A percentile compares a stretch with the other conserved stretches of the same genome.
Conservation (phyloP, 768 basidiomycete genomes). For the Myochromella boudieri region DNA sequence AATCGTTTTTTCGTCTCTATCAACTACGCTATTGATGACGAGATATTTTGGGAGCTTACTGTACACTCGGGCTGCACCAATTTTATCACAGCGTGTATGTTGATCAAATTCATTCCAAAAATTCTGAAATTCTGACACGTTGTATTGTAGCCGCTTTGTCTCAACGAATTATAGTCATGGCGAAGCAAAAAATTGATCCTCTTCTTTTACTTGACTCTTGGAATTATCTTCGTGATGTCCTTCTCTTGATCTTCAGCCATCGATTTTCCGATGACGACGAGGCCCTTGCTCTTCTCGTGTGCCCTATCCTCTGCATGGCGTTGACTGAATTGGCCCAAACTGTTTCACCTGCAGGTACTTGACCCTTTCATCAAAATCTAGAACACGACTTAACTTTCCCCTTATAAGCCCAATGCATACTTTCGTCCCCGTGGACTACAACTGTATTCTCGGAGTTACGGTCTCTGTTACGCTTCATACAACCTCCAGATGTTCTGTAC, state of each 20-base stretch:
- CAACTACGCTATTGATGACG: constrained; percentile 23
- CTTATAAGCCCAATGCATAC: constrained; percentile 29
- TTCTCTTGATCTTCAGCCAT: constrained; percentile 47
- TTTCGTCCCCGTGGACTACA: constrained; percentile 51
- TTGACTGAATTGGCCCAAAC: constrained; percentile 37
- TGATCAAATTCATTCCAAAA: not conserved
- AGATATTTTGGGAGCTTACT: constrained; percentile 37
- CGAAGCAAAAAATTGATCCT: constrained; percentile 26
- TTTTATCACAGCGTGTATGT: constrained; percentile 39
- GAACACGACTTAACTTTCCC: not conserved
- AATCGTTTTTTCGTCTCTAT: no score
- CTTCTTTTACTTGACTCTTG: constrained; percentile 51
- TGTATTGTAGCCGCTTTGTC: constrained; percentile 45
- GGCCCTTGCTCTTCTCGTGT: constrained; percentile 48
- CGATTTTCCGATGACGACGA: constrained; percentile 47
- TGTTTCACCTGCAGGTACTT: constrained; percentile 26
- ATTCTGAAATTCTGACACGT: not conserved
- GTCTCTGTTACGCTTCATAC: constrained; percentile 21
- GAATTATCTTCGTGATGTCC: constrained; percentile 49
- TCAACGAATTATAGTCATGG: constrained; percentile 37
- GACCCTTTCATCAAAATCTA: not conserved
- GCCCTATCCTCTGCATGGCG: constrained; percentile 50
- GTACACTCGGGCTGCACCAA: constrained; percentile 25
- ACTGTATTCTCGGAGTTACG: constrained; percentile 41
- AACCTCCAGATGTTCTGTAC: constrained; percentile 21